Evolutionary conservation across 768 basidiomycete genomes (phyloP).

Genomic region (Agrocybe pediades): DNA sequence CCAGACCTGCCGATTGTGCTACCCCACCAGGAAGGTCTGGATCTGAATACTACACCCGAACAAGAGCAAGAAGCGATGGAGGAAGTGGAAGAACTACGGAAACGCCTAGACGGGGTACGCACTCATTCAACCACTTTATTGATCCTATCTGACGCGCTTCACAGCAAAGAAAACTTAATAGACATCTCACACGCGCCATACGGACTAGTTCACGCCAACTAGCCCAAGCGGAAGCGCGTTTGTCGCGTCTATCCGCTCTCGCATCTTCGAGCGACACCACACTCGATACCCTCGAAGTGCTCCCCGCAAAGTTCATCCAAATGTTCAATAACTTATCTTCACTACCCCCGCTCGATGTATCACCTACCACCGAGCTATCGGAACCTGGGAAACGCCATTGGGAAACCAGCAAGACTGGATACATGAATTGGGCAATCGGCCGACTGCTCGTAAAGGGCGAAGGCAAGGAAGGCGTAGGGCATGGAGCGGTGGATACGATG

Average conservation of each 20-base stretch:
- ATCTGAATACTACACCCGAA: slow-evolving; percentile 62
- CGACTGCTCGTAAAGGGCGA: slow-evolving; percentile 42
- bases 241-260: slow-evolving; percentile 43
- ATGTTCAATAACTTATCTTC: slow-evolving; percentile 52
- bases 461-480: slow-evolving; percentile 19
- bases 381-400: slow-evolving; percentile 74
- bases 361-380: slow-evolving; percentile 37
- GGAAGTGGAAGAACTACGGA: slow-evolving; percentile 68
- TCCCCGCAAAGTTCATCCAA: slow-evolving; percentile 41
- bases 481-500: slow-evolving; percentile 16
- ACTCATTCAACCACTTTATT: slow-evolving; percentile 2
- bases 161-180: slow-evolving; percentile 70
- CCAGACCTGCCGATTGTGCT: slow-evolving; percentile 69
- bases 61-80: slow-evolving; percentile 62
- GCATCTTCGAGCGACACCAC: slow-evolving; percentile 28
- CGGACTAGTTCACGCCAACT: slow-evolving; percentile 47
- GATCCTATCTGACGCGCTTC: background rate
- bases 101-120: slow-evolving; percentile 66
- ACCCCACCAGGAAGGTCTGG: slow-evolving; percentile 74
- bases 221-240: slow-evolving; percentile 44
- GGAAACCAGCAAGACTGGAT: slow-evolving; percentile 76
- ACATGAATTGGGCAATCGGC: slow-evolving; percentile 74
- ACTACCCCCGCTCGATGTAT: slow-evolving; percentile 46
- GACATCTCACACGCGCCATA: slow-evolving; percentile 55
- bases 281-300: slow-evolving; percentile 36